phyloP scores from a whole-genome alignment of 371 early-diverging fungal species.

The Funneliformis caledonium region DNA sequence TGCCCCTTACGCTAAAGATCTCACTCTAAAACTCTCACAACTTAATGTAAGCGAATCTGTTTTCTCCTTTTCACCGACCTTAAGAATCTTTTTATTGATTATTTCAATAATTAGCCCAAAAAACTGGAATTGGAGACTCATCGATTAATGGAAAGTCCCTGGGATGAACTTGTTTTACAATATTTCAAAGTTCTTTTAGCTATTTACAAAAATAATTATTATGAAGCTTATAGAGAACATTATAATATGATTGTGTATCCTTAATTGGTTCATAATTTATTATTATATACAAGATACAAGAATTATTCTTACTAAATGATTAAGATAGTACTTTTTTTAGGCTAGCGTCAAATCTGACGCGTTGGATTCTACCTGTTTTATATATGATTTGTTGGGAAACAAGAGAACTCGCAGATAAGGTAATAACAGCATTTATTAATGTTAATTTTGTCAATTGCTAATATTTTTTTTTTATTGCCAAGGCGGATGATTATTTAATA shows the following conservation, averaged over 20 bases:
- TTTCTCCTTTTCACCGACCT: neutral
- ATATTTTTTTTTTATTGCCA: neutral
- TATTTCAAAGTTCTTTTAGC: constrained; percentile 33
- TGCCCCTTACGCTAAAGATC: neutral
- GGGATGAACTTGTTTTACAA: constrained; percentile 30
- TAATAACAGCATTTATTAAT: constrained; percentile 10
- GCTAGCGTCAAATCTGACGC: neutral
- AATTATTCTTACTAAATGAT: neutral
- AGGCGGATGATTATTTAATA: constrained; percentile 27
- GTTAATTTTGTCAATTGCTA: too few relatives aligned
- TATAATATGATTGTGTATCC: constrained; percentile 34
- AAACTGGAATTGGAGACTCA: constrained; percentile 20
- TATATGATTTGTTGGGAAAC: constrained; percentile 32
- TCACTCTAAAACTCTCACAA: neutral
- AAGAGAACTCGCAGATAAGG: constrained; percentile 32
- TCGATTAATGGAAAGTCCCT: constrained; percentile 19
- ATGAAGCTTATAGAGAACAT: constrained; percentile 29
- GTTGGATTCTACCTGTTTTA: constrained; percentile 31
- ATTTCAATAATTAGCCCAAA: neutral
- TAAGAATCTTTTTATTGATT: too few relatives aligned
- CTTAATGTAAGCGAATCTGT: neutral
- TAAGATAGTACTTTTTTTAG: constrained; percentile 13
- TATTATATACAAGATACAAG: neutral
- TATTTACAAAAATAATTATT: constrained; percentile 11
- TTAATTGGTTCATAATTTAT: neutral